These are phyloP conservation scores for Backusella tarrabulga DNA, from an alignment of 192 early-diverging fungal genomes.

Conservation along the genomic window DNA sequence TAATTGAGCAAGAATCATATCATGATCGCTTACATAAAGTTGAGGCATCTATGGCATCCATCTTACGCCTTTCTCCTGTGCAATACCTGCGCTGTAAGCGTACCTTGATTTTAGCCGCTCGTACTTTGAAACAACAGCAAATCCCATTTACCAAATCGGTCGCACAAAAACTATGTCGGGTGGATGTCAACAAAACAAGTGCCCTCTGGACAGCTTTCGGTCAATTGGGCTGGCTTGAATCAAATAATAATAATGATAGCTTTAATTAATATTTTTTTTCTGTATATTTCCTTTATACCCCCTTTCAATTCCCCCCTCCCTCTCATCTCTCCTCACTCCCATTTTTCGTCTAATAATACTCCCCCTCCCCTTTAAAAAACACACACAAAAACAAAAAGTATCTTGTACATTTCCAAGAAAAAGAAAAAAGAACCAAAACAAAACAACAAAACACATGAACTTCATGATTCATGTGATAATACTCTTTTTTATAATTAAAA, in stretches of 20 bases:
- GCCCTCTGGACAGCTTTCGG: slow-evolving; percentile 89
- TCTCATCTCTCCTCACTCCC: not conserved
- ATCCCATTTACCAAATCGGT: slow-evolving; percentile 83
- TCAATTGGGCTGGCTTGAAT: slow-evolving; percentile 77
- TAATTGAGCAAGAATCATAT: slow-evolving; percentile 36
- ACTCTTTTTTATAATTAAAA: not conserved
- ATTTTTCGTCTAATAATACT: not conserved
- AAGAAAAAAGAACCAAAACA: slow-evolving; percentile 2
- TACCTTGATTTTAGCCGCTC: slow-evolving; percentile 70
- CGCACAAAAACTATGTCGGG: slow-evolving; percentile 84
- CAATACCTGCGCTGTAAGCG: slow-evolving; percentile 84
- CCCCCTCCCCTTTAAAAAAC: not conserved
- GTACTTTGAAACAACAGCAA: slow-evolving; percentile 35
- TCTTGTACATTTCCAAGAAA: slow-evolving; percentile 3
- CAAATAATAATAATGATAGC: not conserved
- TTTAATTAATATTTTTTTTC: not conserved
- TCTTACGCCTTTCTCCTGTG: slow-evolving; percentile 77
- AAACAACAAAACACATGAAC: slow-evolving; percentile 8
- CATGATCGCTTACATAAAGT: slow-evolving; percentile 57
- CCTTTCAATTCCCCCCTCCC: not conserved
- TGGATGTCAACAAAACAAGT: slow-evolving; percentile 94
- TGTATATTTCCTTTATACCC: not conserved
- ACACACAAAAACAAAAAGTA: not conserved
- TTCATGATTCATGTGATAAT: slow-evolving; percentile 1
- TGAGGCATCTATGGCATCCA: slow-evolving; percentile 73